Evolutionary conservation across 1,139 yeast genomes (phyloP), one percentile per base, ranked within the genome.

Genomic region (Protomyces macrosporus): DNA sequence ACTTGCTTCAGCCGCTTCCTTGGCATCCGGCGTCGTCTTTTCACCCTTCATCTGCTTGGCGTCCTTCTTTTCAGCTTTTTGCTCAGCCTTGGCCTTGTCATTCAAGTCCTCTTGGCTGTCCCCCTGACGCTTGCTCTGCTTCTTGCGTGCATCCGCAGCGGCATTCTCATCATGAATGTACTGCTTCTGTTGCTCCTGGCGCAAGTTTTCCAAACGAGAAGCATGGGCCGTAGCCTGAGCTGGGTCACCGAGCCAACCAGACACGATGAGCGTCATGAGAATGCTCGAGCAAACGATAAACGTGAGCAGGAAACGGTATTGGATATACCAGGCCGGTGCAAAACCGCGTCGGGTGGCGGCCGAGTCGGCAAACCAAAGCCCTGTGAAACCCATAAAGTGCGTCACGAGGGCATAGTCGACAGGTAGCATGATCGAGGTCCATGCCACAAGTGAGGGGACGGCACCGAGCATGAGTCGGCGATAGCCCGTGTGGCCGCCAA

Each of bases 211-310:
- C 10, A 58, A 40, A 4, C 62, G 10, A 9, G 56, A 51, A 6
- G 62, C 51, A 14, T 58, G 55, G 10, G 63, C 53, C 14, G 58
- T 54, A 3, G 63, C 64, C 35, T 52, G 58, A n/a, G 57, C 56
- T n/a, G 60, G 64, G 36, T 52, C 55, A 4, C 62, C 63, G 10
- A 62, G 48, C 65, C 65, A 62, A n/a, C 65, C 65, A 10, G 58
- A 48, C 14, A 57, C 62, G 16, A 62, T 53, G 36, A 62, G 37
- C 10, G 65, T 62, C 16, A 62, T 23, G 35, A 62, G 45, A n/a
- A 62, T 62, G 30, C 63, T 56, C 3, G 63, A 30, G 50, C 65
- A 56, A 6, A 62, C 65, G 39, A 62, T 53, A 48, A 57, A 56
- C 6, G 65, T 62, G 36, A 62, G 51, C 32, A 62, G 45, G 37